Base-by-base conservation (phyloP, 306 rosid genomes). In the Cotoneaster glaucophyllus region DNA sequence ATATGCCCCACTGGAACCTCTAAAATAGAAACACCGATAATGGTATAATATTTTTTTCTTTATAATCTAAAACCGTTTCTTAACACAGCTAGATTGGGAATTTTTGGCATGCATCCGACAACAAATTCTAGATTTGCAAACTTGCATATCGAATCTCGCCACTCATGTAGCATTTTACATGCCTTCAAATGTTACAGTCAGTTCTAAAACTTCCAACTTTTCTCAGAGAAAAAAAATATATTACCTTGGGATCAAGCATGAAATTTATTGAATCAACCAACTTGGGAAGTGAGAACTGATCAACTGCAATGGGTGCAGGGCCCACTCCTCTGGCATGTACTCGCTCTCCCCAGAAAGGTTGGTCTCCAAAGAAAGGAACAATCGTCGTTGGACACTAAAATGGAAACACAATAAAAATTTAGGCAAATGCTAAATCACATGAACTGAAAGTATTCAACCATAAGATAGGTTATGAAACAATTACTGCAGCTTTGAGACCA, bases 271-370 rank as follows among this genome's bases (percentile, higher is more conserved):
- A 90, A 28, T 69, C 86, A 71, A 93, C 84, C 88, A 96, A 85
- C 85, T 90, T 96, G 45, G 81, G 77, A 87, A 96, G 96, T 44
- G 98, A 84, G 80, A 96, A 96, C 89, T 90, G 97, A 34, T 93
- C 99, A 53, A 96, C 87, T 44, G 97, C 94, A 52, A 96, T 93
- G 77, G 99, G 97, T 67, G 87, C 73, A 79, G 99, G 98, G 79
- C 98, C 99, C 45, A 96, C 96, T 84, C 94, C 93, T 88, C 97
- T 88, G 48, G 81, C 98, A 85, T 91, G 89, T 50, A 96, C 98
- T 67, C 91, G 92, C 21, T 96, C 97, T 63, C 99, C 99, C 99
- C 99, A 96, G 88, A 96, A 96, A 70, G 96, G 98, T 86, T 96
- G 99, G 84, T 96, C 99, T 39, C 98, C 99, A 18, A 93, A 96